Conservation (phyloP, 2,329 filamentous ascomycete genomes). For the Fusarium stilboides region DNA sequence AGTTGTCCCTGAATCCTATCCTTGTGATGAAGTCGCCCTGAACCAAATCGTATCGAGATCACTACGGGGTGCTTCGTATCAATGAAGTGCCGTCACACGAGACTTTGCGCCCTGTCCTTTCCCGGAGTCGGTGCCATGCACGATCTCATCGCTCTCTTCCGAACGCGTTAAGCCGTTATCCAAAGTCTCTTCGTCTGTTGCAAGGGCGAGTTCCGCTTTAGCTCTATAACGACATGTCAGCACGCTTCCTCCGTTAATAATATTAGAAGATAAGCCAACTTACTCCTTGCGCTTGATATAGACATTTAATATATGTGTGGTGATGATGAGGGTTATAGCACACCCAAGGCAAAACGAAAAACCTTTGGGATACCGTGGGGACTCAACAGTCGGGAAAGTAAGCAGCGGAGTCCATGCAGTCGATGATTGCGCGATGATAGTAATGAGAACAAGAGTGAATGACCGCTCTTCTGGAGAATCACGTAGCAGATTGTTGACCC, state of each 20-base stretch:
- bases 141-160: neutral
- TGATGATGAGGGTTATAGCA: conserved; percentile 51
- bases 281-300: conserved; percentile 45
- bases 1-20: neutral
- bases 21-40: too few relatives aligned
- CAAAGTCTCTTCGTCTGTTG: neutral
- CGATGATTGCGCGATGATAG: conserved; percentile 66
- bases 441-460: conserved; percentile 66
- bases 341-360: conserved; percentile 56
- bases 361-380: conserved; percentile 59
- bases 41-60: too few relatives aligned
- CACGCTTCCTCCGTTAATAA: neutral
- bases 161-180: neutral
- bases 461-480: conserved; percentile 62
- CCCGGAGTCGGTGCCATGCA: too few relatives aligned
- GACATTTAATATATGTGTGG: conserved; percentile 43
- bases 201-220: neutral
- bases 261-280: neutral
- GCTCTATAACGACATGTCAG: neutral
- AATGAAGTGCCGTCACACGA: neutral
- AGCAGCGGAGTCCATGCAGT: conserved; percentile 70
- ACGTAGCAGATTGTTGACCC: conserved; percentile 67
- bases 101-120: neutral
- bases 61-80: neutral
- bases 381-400: conserved; percentile 63